Evolutionary conservation across 345 rosid genomes (phyloP), one percentile per base, ranked within the genome.

Genomic region (Gossypium arboreum): DNA sequence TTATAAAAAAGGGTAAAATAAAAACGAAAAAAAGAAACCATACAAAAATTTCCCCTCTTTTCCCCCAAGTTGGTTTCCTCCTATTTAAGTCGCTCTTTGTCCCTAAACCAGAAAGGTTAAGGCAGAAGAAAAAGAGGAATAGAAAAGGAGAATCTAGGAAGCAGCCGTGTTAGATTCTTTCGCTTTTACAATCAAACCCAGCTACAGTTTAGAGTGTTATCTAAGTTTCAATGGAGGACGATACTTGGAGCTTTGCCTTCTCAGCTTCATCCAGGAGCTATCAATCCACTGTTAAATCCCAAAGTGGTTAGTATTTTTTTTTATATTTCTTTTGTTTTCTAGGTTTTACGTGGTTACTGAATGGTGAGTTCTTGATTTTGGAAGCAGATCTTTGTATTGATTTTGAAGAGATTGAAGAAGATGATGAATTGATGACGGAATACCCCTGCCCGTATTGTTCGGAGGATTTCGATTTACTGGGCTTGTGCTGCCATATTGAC

Each of bases 391-490:
- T 78, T 63, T 80, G 78, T 65, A 25, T 82, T 48, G 83, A 79
- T 73, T 81, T 81, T 51, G 91, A 89, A 22, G 95, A 84, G 56
- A 58, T 74, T 69, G 89, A 87, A 22, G 86, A 55, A n/a, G 91
- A 90, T 6, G 91, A 84, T 22, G 91, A 85, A 62, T 51, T 80
- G 74, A 81, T 82, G 73, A 79, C 79, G 7, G 91, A 90, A 77
- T 88, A 80, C 62, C 73, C 80, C 39, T 90, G 95, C 79, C 91
- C 91, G 12, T 86, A 83, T 76, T 90, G 95, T 73, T 80, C 89
- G 2, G 92, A 87, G 78, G 91, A 83, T 80, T 90, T 83, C 63
- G 88, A 85, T 65, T 77, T 86, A 41, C 81, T 86, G 51, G 88
- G 84, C 51, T 81, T 88, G 39, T 85, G 85, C 68, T 85, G 87